Evolutionary conservation across 2,329 filamentous ascomycete genomes (phyloP), one percentile per base, ranked within the genome.

Genomic region (Bipolaris sorokiniana): DNA sequence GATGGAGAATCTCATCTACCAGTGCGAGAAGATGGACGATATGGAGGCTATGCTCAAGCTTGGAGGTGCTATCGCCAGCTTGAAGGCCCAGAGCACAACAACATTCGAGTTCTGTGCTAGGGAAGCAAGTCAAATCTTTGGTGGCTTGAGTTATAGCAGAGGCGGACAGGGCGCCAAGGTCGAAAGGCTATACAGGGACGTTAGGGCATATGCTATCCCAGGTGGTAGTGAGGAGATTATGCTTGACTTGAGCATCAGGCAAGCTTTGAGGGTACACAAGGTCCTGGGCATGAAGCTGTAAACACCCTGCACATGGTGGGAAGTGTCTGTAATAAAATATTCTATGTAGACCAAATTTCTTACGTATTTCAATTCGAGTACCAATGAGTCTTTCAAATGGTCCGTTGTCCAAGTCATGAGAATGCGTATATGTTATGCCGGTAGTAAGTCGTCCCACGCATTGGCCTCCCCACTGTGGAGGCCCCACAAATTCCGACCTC

Each of bases 141-240:
- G 95, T 59, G 95, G 95, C 23, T 81, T 98, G 64, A 92, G 89
- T 69, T 98, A 98, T 81, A 93, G 88, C 58, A 87, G 94, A 41
- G 95, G 95, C 54, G 95, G 95, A 15, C 95, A 98, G 81, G 95
- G 95, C 59, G 94, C 87, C 57, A 97, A 97, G 86, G 87, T 98
- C 50, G 95, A 99, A 86, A 82, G 95, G 58, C 80, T 99, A 69
- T 98, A 98, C 79, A 86, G 95, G 62, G 95, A 99, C 77, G 95
- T 98, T 15, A 86, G 95, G 68, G 95, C 95, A 0, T 98, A 99
- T 77, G 94, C 95, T 23, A 83, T 99, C 67, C 95, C 95, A 3
- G 95, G 95, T 71, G 95, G 95, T 22, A 92, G 88, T 65, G 94
- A 99, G 81, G 95, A 99, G 84, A 99, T 99, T 65, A 99, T 99